Conservation (phyloP, 106 monocot species). For the Acorus gramineus region DNA sequence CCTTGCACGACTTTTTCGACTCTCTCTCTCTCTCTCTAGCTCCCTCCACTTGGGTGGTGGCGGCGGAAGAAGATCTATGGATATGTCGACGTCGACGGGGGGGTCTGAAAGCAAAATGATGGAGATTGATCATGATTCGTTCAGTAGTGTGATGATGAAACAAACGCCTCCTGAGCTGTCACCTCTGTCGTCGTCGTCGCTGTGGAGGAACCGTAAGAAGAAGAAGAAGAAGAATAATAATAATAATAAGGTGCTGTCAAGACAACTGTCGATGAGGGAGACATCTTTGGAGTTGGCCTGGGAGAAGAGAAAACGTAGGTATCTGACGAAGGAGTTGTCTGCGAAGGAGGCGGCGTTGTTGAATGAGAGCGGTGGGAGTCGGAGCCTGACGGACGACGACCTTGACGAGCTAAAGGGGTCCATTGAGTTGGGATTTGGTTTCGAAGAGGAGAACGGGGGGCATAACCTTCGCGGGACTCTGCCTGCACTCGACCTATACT, state of each 20-base stretch:
- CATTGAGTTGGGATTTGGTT: slow-evolving; percentile 73
- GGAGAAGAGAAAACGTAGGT: slow-evolving; percentile 37
- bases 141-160: too few relatives aligned
- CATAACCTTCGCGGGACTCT: slow-evolving; percentile 44
- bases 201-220: too few relatives aligned
- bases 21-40: too few relatives aligned
- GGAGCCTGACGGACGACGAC: slow-evolving; percentile 78
- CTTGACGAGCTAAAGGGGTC: slow-evolving; percentile 67
- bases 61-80: too few relatives aligned
- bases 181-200: too few relatives aligned
- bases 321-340: neutral
- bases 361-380: neutral
- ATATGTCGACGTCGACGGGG: too few relatives aligned
- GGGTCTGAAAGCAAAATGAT: too few relatives aligned
- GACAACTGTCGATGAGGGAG: slow-evolving; percentile 75
- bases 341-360: neutral
- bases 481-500: slow-evolving; percentile 76
- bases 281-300: slow-evolving; percentile 59
- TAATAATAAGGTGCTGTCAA: slow-evolving; percentile 30
- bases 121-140: too few relatives aligned
- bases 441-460: slow-evolving; percentile 63
- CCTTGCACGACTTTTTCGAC: too few relatives aligned
- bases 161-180: too few relatives aligned
- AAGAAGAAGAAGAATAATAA: too few relatives aligned
- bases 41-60: too few relatives aligned